Conservation (phyloP, 1,139 yeast species). For the Scheffersomyces insectosa region DNA sequence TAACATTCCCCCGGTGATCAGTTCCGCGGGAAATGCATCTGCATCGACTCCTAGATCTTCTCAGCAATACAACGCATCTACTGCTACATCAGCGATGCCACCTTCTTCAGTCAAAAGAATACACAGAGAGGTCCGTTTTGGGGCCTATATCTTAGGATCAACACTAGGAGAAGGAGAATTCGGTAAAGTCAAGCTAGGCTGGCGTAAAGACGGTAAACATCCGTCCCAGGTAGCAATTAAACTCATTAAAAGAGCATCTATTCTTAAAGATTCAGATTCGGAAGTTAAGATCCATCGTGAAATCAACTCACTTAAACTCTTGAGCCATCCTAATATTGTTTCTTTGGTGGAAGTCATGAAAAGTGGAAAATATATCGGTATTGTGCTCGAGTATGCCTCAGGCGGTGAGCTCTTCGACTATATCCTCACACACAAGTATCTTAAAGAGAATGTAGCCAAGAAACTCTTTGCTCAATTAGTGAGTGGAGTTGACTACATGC, state of each 20-base stretch:
- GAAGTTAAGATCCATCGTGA: constrained; percentile 91
- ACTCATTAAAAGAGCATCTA: constrained; percentile 81
- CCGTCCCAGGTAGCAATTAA: constrained; percentile 94
- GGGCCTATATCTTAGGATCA: constrained; percentile 84
- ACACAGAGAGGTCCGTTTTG: constrained; percentile 71
- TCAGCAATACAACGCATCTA: background rate
- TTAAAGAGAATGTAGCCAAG: constrained; percentile 85
- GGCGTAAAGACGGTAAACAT: constrained; percentile 79
- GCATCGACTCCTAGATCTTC: constrained; percentile 1
- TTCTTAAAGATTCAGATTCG: constrained; percentile 79
- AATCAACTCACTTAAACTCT: constrained; percentile 81
- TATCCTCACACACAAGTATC: constrained; percentile 79
- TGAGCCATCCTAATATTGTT: constrained; percentile 93
- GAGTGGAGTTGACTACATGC: constrained; percentile 91
- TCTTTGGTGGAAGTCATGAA: constrained; percentile 89
- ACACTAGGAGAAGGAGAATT: constrained; percentile 98
- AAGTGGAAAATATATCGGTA: constrained; percentile 92
- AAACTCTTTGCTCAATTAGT: constrained; percentile 88
- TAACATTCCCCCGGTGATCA: no score
- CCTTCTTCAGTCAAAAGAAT: constrained; percentile 21
- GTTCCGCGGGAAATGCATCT: no score
- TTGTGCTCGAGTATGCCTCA: constrained; percentile 92
- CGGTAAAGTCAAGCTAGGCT: constrained; percentile 96
- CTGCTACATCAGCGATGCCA: background rate
- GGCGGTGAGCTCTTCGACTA: constrained; percentile 97